Base-by-base conservation (phyloP, 1,284 basidiomycete species). In the Inonotus obliquus region DNA sequence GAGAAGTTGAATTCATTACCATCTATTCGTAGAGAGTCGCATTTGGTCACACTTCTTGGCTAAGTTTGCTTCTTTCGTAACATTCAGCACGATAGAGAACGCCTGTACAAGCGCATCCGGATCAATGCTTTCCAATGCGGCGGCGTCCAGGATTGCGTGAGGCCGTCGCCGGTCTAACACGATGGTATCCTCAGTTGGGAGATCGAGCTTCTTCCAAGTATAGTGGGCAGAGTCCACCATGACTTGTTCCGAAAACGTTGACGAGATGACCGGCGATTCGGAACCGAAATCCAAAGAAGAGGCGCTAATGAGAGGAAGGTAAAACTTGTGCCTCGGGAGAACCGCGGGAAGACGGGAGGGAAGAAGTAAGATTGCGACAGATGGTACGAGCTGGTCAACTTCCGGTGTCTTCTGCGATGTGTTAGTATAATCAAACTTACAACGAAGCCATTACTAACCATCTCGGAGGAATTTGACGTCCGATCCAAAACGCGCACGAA, bases 231-330 rank as follows among this genome's bases (percentile, higher is more conserved):
- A 60, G 41, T 63, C 62, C 38, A 29, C 21, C 47, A 54, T 54
- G 23, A 63, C 54, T 48, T 56, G 59, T 39, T 60, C 59, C n/a
- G 62, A 63, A 51, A 63, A 63, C 25, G 61, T 29, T 21, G 61
- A 55, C 2, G 56, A 59, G 14, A 41, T 21, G 17, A 45, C 23
- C 10, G 53, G 27, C 11, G 49, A 27, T n/a, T 48, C 13, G 29
- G 38, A 38, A 11, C 59, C 62, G 27, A 63, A 60, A 39, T 60
- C 55, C 39, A 63, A 48, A 21, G 62, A 57, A 11, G 58, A 54
- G 1, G 38, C 39, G n/a, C 48, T 60, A 35, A 63, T 57, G n/a
- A 63, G 53, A 11, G 63, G 63, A 54, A 64, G 60, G 41, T 64
- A 64, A 47, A 52, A 59, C 13, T 29, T 52, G 25, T 64, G 63